phyloP scores from a whole-genome alignment of 345 rosid genomes.

The Salix suchowensis region DNA sequence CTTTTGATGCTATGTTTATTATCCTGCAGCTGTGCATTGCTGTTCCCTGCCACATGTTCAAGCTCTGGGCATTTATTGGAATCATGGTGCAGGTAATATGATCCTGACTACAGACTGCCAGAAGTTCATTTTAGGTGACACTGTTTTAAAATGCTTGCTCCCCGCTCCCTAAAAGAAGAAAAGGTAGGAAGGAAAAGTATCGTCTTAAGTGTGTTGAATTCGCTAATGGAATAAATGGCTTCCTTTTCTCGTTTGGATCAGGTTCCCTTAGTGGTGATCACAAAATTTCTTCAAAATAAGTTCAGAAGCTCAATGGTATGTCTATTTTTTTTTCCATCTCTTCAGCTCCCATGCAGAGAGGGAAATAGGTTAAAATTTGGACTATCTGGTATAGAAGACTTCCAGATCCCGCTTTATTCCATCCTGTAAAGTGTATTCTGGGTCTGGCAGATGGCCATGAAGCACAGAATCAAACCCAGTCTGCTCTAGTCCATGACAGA shows the following conservation, averaged over 20 bases:
- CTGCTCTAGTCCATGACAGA: neutral
- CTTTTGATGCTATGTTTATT: neutral
- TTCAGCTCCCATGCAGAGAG: neutral
- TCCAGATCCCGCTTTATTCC: neutral
- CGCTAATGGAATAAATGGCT: neutral
- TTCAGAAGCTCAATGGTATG: slow-evolving; percentile 77
- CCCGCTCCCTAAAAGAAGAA: neutral
- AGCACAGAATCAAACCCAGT: neutral
- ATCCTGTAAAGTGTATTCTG: neutral
- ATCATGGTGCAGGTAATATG: slow-evolving; percentile 87
- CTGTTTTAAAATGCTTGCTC: neutral
- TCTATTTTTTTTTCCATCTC: neutral
- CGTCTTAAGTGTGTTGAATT: neutral
- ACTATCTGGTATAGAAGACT: neutral
- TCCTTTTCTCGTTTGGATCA: slow-evolving; percentile 22
- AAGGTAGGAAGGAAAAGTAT: neutral
- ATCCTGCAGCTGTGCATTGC: slow-evolving; percentile 78
- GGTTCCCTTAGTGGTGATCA: slow-evolving; percentile 86
- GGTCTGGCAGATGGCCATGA: neutral
- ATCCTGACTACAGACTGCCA: neutral
- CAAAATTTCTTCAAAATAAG: slow-evolving; percentile 68
- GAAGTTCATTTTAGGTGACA: neutral
- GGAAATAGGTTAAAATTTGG: neutral
- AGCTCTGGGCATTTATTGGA: slow-evolving; percentile 91
- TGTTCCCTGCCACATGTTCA: slow-evolving; percentile 90